Conservation (phyloP, 257 asterid species). For the Ocimum tenuiflorum region DNA sequence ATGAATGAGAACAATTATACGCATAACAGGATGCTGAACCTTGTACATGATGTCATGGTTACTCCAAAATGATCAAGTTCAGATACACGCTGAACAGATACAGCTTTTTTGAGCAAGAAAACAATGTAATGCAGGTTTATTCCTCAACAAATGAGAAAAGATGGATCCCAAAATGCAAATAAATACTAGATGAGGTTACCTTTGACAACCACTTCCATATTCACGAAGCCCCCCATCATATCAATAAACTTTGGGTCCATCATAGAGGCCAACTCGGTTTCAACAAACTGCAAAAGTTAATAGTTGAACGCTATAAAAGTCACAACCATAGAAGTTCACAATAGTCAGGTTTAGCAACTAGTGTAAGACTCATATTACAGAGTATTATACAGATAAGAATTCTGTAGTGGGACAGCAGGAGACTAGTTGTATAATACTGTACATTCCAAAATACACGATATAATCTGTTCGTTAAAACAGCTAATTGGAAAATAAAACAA, state of each 20-base stretch:
- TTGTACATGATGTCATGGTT: constrained; percentile 3
- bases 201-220: constrained; percentile 77
- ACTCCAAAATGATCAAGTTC: background rate
- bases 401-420: background rate
- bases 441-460: background rate
- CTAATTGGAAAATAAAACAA: constrained; percentile 10
- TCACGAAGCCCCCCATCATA: constrained; percentile 57
- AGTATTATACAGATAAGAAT: background rate
- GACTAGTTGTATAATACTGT: too few relatives aligned
- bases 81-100: too few relatives aligned
- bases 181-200: constrained; percentile 36
- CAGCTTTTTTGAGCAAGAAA: constrained; percentile 2
- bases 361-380: background rate
- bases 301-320: constrained; percentile 4
- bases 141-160: background rate
- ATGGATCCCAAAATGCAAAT: constrained; percentile 12
- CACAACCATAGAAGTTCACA: background rate
- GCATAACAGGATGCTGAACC: background rate
- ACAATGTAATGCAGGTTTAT: background rate
- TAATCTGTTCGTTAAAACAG: background rate
- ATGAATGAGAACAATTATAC: background rate
- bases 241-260: constrained; percentile 36
- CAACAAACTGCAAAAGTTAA: constrained; percentile 58
- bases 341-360: background rate
- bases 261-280: constrained; percentile 61